Percentiles rank a stretch among this genome's conserved stretches.
phyloP scores from a whole-genome alignment of 441 rosid species.

The Mallotus repandus region DNA sequence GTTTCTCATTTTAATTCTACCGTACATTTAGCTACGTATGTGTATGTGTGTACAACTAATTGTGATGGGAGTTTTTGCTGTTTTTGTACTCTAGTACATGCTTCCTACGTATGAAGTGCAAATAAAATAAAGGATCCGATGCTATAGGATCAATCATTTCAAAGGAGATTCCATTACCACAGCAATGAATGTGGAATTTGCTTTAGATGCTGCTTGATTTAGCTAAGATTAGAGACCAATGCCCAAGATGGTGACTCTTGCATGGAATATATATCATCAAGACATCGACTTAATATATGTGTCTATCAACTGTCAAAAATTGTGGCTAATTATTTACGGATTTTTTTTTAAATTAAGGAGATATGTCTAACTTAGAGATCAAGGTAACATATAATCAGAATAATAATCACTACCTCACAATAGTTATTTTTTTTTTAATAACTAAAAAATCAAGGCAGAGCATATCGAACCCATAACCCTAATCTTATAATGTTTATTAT shows the following conservation, averaged over 20 bases:
- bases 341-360: neutral
- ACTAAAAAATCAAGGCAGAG: too few relatives aligned
- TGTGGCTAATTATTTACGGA: neutral
- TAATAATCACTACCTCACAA: too few relatives aligned
- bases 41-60: neutral
- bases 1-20: neutral
- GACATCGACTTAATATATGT: neutral
- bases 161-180: neutral
- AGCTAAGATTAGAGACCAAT: neutral
- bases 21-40: neutral
- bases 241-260: neutral
- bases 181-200: neutral
- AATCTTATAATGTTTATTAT: too few relatives aligned
- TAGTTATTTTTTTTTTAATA: too few relatives aligned
- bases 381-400: too few relatives aligned
- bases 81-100: neutral
- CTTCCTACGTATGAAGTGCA: neutral
- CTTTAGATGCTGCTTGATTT: neutral
- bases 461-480: too few relatives aligned
- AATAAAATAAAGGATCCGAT: neutral
- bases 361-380: neutral
- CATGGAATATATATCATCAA: neutral
- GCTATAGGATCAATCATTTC: conserved; percentile 6
- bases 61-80: neutral
- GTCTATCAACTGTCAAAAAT: neutral